Evolutionary conservation across 352 stramenopile genomes (phyloP).

Genomic region (Phytophthora sp.): DNA sequence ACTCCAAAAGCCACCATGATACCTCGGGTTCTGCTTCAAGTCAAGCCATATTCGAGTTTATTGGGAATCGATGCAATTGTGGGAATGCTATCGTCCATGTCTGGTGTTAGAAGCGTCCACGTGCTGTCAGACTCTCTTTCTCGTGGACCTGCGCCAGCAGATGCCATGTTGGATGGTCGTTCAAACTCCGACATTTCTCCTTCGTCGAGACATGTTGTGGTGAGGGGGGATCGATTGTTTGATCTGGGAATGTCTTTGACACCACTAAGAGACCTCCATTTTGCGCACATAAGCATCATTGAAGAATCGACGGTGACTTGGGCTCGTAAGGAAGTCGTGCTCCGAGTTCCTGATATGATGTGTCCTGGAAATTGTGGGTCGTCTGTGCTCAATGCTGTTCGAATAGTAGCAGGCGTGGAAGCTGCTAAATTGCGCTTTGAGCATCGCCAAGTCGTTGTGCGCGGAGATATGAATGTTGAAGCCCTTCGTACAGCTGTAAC

Average conservation of each 20-base stretch:
- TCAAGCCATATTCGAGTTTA: slow-evolving; percentile 30
- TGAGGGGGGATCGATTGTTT: slow-evolving; percentile 41
- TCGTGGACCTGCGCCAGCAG: not conserved
- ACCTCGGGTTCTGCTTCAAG: slow-evolving; percentile 38
- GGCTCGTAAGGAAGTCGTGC: slow-evolving; percentile 66
- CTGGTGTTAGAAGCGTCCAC: slow-evolving; percentile 63
- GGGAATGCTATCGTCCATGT: slow-evolving; percentile 44
- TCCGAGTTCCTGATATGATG: slow-evolving; percentile 83
- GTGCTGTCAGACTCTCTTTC: slow-evolving; percentile 26
- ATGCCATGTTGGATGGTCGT: not conserved
- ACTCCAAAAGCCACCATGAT: slow-evolving; percentile 24
- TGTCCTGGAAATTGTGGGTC: slow-evolving; percentile 76
- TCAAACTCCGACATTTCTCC: not conserved
- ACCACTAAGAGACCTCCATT: slow-evolving; percentile 27
- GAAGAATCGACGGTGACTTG: slow-evolving; percentile 47
- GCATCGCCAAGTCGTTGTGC: slow-evolving; percentile 57
- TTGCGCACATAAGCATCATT: slow-evolving; percentile 42
- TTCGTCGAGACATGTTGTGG: slow-evolving; percentile 28
- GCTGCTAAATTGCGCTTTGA: slow-evolving; percentile 65
- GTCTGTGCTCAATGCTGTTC: slow-evolving; percentile 71
- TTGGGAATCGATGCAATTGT: slow-evolving; percentile 37
- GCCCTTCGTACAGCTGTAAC: slow-evolving; percentile 49
- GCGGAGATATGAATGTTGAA: slow-evolving; percentile 49
- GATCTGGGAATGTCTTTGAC: slow-evolving; percentile 27
- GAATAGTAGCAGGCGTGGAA: slow-evolving; percentile 49